Evolutionary conservation across 495 filamentous ascomycete species (phyloP).

Genomic region (Neurospora sp.): DNA sequence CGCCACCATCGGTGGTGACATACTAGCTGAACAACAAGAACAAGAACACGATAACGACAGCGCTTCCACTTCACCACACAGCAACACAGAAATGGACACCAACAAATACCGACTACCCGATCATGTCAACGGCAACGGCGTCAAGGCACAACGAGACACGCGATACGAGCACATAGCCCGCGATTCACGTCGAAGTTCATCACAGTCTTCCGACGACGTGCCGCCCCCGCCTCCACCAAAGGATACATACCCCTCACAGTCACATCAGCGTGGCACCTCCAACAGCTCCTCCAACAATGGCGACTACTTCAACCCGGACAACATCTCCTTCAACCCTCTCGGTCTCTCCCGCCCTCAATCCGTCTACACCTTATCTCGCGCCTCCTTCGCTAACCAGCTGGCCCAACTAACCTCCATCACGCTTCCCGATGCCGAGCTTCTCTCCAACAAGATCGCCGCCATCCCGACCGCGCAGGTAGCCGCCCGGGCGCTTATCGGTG

Average conservation of each 20-base stretch:
- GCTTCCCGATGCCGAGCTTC: conserved; percentile 68
- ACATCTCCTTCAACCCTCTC: conserved; percentile 42
- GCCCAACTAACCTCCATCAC: conserved; percentile 76
- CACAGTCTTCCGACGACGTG: conserved; percentile 18
- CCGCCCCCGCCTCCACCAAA: conserved; percentile 36
- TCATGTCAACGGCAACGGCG: conserved; percentile 49
- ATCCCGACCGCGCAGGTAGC: conserved; percentile 75
- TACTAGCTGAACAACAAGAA: not conserved
- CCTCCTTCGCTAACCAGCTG: conserved; percentile 84
- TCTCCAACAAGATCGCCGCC: conserved; percentile 70
- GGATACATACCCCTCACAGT: conserved; percentile 25
- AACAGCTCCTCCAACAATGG: conserved; percentile 9
- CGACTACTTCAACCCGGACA: conserved; percentile 31
- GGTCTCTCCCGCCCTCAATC: conserved; percentile 58
- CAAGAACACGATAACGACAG: not conserved
- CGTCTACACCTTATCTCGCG: conserved; percentile 79
- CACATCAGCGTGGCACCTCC: conserved; percentile 7
- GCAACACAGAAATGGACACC: conserved; percentile 45
- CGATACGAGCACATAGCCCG: conserved; percentile 43
- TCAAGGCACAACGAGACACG: conserved; percentile 44
- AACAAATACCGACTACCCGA: conserved; percentile 57
- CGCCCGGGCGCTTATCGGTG: conserved; percentile 62
- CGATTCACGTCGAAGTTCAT: conserved; percentile 20
- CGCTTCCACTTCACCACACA: conserved; percentile 10
- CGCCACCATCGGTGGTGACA: not conserved